Percentiles rank a stretch among this genome's conserved stretches.
Conservation (phyloP, 352 stramenopile species). For the Elongisporangium anandrum region DNA sequence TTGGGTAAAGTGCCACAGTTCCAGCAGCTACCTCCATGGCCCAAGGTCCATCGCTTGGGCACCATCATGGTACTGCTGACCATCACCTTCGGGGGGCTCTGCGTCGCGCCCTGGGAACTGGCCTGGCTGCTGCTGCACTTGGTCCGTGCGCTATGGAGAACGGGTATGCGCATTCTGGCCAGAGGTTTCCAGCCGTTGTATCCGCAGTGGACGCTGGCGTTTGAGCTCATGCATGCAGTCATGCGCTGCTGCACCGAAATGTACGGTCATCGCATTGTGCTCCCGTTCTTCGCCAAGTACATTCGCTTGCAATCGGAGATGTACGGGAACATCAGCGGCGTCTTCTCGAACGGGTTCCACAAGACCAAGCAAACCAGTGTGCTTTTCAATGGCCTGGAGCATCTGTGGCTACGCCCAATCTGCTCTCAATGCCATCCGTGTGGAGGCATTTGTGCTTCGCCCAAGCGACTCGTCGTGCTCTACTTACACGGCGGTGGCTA, state of each 20-base stretch:
- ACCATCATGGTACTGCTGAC: no score
- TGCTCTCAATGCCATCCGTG: background rate
- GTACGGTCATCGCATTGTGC: constrained; percentile 19
- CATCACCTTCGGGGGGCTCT: no score
- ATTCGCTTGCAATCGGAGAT: constrained; percentile 18
- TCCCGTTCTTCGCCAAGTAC: constrained; percentile 11
- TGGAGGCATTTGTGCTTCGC: background rate
- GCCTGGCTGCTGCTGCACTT: constrained; percentile 3
- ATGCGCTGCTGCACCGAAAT: constrained; percentile 15
- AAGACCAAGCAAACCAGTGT: constrained; percentile 17
- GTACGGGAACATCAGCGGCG: constrained; percentile 17
- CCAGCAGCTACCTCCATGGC: no score
- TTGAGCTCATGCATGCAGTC: constrained; percentile 18
- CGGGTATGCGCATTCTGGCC: constrained; percentile 3
- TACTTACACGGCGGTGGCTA: constrained; percentile 39
- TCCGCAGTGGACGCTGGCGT: constrained; percentile 27
- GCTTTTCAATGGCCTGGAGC: constrained; percentile 24
- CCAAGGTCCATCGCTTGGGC: no score
- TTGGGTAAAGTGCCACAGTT: no score
- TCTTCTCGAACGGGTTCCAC: constrained; percentile 16
- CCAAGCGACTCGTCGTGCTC: constrained; percentile 26
- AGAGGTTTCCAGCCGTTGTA: constrained; percentile 20
- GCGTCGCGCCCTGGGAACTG: no score
- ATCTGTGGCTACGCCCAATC: constrained; percentile 28
- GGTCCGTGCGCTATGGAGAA: constrained; percentile 7